Base-by-base conservation (phyloP, 148 eudicot genomes). In the Simmondsia chinensis region DNA sequence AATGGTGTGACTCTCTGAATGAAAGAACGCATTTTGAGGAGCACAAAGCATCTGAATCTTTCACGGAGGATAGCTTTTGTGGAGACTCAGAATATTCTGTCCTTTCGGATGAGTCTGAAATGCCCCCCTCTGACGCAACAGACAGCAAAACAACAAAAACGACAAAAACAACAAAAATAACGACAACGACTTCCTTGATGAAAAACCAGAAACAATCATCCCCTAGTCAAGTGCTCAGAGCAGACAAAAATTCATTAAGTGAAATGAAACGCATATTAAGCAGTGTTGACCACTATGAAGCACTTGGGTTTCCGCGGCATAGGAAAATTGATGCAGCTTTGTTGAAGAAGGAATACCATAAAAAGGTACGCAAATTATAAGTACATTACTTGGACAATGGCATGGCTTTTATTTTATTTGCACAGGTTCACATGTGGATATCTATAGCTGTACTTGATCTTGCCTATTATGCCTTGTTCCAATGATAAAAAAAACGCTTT, bases 271-370 rank as follows among this genome's bases (percentile, higher is more conserved):
- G 94, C 47, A 93, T 93, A 59, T 54, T 86, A 21, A 59, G 62
- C 51, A 56, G 91, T 46, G 50, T 33, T 62, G 64, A 93, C 61
- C 99, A 93, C 61, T 93, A 93, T 51, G 94, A 79, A 68, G 94
- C 94, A 15, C 67, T 93, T 50, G 99, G 83, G 44, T 67, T 93
- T 62, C 72, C 72, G 6, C 79, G 91, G 33, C 79, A 70, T 29
- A 73, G 64, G 61, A 93, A 69, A 66, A 69, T 93, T 54, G 99
- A 93, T 56, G 63, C 56, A 39, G 44, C 32, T 1, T 26, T 77
- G 35, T 68, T 93, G 61, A 93, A 77, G 72, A 93, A 86, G 71
- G 99, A 93, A 64, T 93, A 93, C 60, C 75, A 74, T 33, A 93
- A 75, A 58, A 93, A 82, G 79, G 99, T 86, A 64, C 20, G 35